phyloP scores from a whole-genome alignment of 768 basidiomycete genomes.

The Collybia nuda region DNA sequence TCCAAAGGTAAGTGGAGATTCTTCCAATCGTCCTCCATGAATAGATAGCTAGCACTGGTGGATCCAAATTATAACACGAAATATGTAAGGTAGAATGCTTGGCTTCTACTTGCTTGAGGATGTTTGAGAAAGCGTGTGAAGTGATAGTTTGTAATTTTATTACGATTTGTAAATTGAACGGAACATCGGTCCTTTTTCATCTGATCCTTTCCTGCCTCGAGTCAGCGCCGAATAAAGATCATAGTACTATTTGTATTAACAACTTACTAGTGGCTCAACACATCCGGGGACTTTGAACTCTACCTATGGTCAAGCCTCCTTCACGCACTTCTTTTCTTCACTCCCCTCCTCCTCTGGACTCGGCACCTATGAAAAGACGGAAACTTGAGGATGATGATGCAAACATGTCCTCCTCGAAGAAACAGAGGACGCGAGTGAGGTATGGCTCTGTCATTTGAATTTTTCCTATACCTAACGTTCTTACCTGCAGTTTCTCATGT shows the following conservation, averaged over 20 bases:
- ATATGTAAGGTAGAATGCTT: no score
- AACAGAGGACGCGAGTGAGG: conserved; percentile 78
- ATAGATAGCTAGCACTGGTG: no score
- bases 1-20: conserved; percentile 72
- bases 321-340: conserved; percentile 19
- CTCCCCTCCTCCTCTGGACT: conserved; percentile 19
- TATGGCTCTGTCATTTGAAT: conserved; percentile 25
- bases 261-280: neutral
- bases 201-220: conserved; percentile 12
- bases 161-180: neutral
- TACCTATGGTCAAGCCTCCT: conserved; percentile 35
- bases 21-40: conserved; percentile 41
- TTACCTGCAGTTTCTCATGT: conserved; percentile 65
- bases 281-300: neutral
- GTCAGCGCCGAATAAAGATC: conserved; percentile 2
- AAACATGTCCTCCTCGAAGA: conserved; percentile 50
- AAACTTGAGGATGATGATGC: conserved; percentile 63
- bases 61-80: no score
- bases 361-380: conserved; percentile 51
- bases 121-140: no score
- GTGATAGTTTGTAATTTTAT: no score
- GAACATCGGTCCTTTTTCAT: conserved; percentile 17
- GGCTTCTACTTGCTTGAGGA: no score
- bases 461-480: conserved; percentile 9
- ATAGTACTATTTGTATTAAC: conserved; percentile 1